Percentiles rank a stretch among this genome's conserved stretches.
Evolutionary conservation across 202 grass and related monocot species (phyloP).

Genomic region (Panicum virgatum): DNA sequence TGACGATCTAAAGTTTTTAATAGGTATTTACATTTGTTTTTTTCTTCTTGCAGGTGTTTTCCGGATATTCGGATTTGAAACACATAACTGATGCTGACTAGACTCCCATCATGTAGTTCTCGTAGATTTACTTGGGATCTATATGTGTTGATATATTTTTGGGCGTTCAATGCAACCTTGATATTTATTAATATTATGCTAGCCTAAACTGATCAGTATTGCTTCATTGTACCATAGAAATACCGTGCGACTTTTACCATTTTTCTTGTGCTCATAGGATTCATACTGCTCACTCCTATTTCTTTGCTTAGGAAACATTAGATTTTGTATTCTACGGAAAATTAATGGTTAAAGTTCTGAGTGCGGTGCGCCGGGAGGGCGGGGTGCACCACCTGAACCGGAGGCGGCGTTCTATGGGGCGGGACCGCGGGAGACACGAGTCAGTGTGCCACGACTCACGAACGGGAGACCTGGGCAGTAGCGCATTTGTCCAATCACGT

Average conservation of each 20-base stretch:
- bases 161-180: not conserved
- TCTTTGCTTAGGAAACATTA: too few relatives aligned
- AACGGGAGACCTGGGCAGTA: too few relatives aligned
- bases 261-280: not conserved
- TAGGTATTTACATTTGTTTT: not conserved
- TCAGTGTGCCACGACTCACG: too few relatives aligned
- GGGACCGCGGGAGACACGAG: too few relatives aligned
- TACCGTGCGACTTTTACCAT: not conserved
- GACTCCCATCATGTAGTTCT: not conserved
- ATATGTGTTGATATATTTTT: not conserved
- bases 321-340: too few relatives aligned
- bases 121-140: constrained; percentile 35
- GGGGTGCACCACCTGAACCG: too few relatives aligned
- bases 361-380: too few relatives aligned
- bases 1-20: not conserved
- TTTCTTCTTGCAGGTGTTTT: constrained; percentile 83
- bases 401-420: too few relatives aligned
- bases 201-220: constrained; percentile 5
- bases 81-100: constrained; percentile 34
- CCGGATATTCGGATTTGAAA: constrained; percentile 94
- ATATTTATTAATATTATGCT: not conserved
- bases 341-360: too few relatives aligned
- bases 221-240: not conserved
- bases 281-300: not conserved
- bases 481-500: too few relatives aligned